Base-by-base conservation (phyloP, 495 filamentous ascomycete species). In the Cetradonia linearis region DNA sequence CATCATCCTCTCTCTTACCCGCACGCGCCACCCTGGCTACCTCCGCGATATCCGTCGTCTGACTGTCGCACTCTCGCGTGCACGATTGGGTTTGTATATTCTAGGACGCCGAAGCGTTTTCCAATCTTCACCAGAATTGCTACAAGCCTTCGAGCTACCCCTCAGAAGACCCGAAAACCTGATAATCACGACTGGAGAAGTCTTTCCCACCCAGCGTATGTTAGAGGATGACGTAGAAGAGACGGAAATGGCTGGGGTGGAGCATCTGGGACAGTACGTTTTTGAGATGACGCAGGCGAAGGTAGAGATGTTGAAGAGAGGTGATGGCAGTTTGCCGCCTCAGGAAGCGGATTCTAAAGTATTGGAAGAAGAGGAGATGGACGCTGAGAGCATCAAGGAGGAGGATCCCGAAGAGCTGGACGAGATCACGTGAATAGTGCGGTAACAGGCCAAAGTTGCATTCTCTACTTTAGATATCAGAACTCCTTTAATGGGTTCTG, bases 261-360 rank as follows among this genome's bases (percentile, higher is more conserved):
- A 96, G 73, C 93, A 98, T 77, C 73, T 98, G 38, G 94, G 93
- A 6, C 88, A 96, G 73, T 97, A 96, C 73, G 93, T 98, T 27
- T 95, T 83, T 73, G 89, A 98, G 74, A 97, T 98, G 89, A 92
- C 91, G 14, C 78, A 85, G 65, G 88, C 91, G 25, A 93, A 87
- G 70, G 73, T 96, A 6, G 79, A 85, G 67, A 78, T 78, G 47
- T 70, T 87, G 70, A 78, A 74, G 56, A 71, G 76, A 63, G 68
- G 73, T 31, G 69, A 74, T 28, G 71, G 73, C 16, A 63, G 63
- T 7, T 62, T 70, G 49, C 71, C 70, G 6, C 71, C 68, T 13
- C 76, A 67, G 37, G 78, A 79, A 28, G 76, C 71, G 8, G 70
- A 69, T 33, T 62, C 62, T n/a, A 70, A 69, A 56, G 68, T 66